Base-by-base conservation (phyloP, 345 rosid genomes). In the Atalantia buxifolia region DNA sequence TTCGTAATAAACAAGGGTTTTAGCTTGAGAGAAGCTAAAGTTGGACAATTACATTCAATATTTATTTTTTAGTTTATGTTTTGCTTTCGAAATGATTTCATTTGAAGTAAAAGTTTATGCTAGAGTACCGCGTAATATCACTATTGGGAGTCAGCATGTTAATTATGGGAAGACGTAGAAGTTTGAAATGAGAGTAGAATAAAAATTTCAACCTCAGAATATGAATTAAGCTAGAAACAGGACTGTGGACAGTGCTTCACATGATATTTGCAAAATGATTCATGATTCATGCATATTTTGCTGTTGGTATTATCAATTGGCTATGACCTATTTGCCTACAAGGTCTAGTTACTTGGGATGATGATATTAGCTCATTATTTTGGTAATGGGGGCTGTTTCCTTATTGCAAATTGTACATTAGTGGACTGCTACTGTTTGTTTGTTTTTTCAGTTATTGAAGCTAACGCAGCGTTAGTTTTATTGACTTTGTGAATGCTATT, bases 241-340 rank as follows among this genome's bases (percentile, higher is more conserved):
- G 7, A 61, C 27, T 14, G 31, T 45, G 16, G 50, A 13, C 18
- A 45, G 4, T 45, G 50, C 18, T 45, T 45, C 50, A 45, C 50
- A 45, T 45, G 50, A 45, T 45, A 12, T 45, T 45, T 45, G 4
- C 50, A 45, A 45, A 45, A 45, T 45, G 50, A 45, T 42, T 42
- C 45, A 40, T 40, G 12, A 42, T 96, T 35, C 92, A 91, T 85
- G 97, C 97, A 68, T 96, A 88, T 78, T 96, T 92, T 81, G 89
- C 97, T 77, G 95, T 94, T 40, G 98, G 99, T 96, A 92, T 84
- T 83, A 80, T 74, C 74, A 24, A 60, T 33, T 76, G 69, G 25
- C 67, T 48, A 50, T n/a, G 67, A 70, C 64, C 62, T 74, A 9
- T 72, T 77, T 82, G 16, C 60, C 63, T 62, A 72, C 35, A 73